Evolutionary conservation across 805 yeast species (phyloP), one percentile per base, ranked within the genome.

Genomic region (Priceomyces fermenticarens): DNA sequence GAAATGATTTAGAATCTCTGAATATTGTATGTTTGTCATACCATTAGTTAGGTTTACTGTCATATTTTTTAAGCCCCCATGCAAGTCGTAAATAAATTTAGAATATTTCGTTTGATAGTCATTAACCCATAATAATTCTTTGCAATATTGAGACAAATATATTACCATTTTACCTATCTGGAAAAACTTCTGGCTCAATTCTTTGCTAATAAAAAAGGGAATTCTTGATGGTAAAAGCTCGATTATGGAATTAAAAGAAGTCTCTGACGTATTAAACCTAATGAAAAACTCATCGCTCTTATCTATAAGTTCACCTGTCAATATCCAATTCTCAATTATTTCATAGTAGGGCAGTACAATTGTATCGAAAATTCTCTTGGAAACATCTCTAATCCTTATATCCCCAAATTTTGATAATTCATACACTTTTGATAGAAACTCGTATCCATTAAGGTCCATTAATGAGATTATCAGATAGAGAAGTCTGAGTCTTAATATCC

Each of bases 141-240:
- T 75, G 60, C 96, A 88, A 33, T 75, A 73, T 20, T 67, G 67
- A 29, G 79, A 76, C 35, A 90, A 62, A 54, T 83, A 90, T 8
- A 78, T 70, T 4, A 83, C 63, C 5, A 86, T 76, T 46, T 83
- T 81, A 0, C 99, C 99, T 13, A 85, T 79, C 38, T 83, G 80
- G 48, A 67, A 79, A 4, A 82, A 72, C 42, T 73, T 67, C 16
- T 60, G 52, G 3, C 80, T 73, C 2, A 70, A 52, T 10, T 59
- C 56, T 4, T 48, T 48, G 2, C 55, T 53, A 7, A 72, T 48
- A 27, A 80, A 55, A 46, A 78, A 77, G 0, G 87, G 86, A 3
- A 73, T 64, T 32, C 63, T 67, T 0, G 56, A 58, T 0, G 56
- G 52, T 16, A 58, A 38, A 39, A 54, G 67, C 13, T 50, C 46